These are phyloP conservation scores for Paradendryphiella salina DNA, from an alignment of 2,329 filamentous ascomycete species.

Conservation along the genomic window DNA sequence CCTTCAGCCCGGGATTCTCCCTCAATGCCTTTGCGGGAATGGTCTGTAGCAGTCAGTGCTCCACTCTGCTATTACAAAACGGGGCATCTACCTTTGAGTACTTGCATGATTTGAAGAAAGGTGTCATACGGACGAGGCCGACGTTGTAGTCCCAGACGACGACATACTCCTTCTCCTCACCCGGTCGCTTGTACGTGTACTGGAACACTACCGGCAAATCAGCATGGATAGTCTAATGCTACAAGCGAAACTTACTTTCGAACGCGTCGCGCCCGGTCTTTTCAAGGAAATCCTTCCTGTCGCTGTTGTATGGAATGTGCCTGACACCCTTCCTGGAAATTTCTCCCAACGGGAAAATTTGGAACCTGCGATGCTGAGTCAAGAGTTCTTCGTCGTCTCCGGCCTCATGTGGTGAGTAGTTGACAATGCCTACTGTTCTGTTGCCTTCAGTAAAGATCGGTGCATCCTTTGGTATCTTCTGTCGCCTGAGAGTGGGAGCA, in stretches of 20 bases:
- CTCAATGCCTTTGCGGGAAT: slow-evolving; percentile 76
- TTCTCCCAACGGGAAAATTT: slow-evolving; percentile 67
- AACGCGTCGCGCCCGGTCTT: slow-evolving; percentile 88
- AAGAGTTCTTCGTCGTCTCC: slow-evolving; percentile 57
- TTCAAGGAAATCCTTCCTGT: slow-evolving; percentile 84
- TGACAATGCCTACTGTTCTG: slow-evolving; percentile 66
- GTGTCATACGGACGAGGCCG: slow-evolving; percentile 89
- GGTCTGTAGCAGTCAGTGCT: slow-evolving; percentile 61
- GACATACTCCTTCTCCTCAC: slow-evolving; percentile 65
- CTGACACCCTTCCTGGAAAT: slow-evolving; percentile 53
- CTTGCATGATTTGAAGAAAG: slow-evolving; percentile 88
- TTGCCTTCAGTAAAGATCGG: slow-evolving; percentile 63
- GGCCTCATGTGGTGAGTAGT: slow-evolving; percentile 74
- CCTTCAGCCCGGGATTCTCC: slow-evolving; percentile 75
- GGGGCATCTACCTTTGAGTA: slow-evolving; percentile 73
- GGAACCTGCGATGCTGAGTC: slow-evolving; percentile 64
- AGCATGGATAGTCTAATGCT: slow-evolving; percentile 4
- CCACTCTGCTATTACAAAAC: neutral
- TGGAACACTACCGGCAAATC: slow-evolving; percentile 67
- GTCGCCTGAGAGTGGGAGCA: slow-evolving; percentile 36
- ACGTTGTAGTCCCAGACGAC: slow-evolving; percentile 98
- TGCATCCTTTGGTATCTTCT: slow-evolving; percentile 68
- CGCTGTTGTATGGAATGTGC: slow-evolving; percentile 92
- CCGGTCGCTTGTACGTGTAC: slow-evolving; percentile 76
- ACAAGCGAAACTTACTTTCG: slow-evolving; percentile 65